Percentiles rank a stretch among this genome's conserved stretches.
Evolutionary conservation across 768 basidiomycete species (phyloP).

Genomic region (Botryobasidium botryosum): DNA sequence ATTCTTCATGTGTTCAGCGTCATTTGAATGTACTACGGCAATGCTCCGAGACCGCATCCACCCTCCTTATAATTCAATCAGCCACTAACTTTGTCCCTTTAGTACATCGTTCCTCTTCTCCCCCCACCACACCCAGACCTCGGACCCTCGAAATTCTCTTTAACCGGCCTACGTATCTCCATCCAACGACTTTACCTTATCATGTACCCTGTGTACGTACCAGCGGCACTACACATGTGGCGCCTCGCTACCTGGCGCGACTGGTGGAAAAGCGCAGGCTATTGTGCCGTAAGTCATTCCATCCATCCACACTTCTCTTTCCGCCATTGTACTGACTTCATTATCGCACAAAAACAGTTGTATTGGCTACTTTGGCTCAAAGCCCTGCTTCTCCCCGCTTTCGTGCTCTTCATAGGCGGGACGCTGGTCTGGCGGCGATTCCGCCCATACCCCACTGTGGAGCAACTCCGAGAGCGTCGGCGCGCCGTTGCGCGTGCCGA

Average conservation of each 20-base stretch:
- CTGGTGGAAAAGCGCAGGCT: conserved; percentile 27
- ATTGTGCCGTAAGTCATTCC: conserved; percentile 32
- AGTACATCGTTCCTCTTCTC: conserved; percentile 33
- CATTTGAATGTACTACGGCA: too few relatives aligned
- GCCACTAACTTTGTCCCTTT: too few relatives aligned
- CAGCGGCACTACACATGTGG: conserved; percentile 25
- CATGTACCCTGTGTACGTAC: conserved; percentile 31
- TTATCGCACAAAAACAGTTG: conserved; percentile 20
- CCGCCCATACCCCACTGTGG: conserved; percentile 36
- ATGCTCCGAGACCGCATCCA: too few relatives aligned
- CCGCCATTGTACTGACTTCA: background rate
- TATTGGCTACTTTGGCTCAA: conserved; percentile 52
- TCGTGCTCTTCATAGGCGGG: conserved; percentile 32
- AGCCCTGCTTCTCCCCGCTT: conserved; percentile 35
- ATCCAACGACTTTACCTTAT: conserved; percentile 39
- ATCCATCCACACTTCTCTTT: background rate
- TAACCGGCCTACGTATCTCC: conserved; percentile 35
- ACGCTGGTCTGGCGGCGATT: conserved; percentile 32
- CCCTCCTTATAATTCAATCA: too few relatives aligned
- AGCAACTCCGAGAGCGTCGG: conserved; percentile 37
- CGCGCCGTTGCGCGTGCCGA: conserved; percentile 32
- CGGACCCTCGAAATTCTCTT: conserved; percentile 29
- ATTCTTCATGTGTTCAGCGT: too few relatives aligned
- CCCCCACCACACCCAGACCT: conserved; percentile 26
- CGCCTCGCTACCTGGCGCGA: conserved; percentile 42